Conservation (phyloP, 148 eudicot species). For the Dysphania ambrosioides region DNA sequence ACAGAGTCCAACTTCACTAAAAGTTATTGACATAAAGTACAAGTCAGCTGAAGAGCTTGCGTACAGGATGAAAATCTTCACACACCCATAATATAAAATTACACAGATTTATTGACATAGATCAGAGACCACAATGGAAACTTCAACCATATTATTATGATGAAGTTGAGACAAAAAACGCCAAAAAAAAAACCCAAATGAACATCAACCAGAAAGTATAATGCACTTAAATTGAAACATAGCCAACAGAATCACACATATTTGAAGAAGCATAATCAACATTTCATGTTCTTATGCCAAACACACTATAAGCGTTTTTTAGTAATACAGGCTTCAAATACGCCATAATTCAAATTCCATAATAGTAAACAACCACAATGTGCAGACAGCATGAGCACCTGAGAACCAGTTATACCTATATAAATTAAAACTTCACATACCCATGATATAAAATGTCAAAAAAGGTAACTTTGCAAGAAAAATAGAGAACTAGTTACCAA, state of each 20-base stretch:
- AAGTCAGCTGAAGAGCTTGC: neutral
- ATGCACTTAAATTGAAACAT: no score
- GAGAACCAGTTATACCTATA: slow-evolving; percentile 5
- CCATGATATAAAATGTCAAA: neutral
- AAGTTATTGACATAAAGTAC: neutral
- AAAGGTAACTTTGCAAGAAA: neutral
- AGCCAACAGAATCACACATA: neutral
- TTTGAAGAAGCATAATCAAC: neutral
- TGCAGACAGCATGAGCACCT: neutral
- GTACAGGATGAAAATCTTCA: neutral
- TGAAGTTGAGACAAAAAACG: neutral
- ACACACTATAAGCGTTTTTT: no score
- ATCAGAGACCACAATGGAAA: neutral
- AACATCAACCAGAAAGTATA: no score
- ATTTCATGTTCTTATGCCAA: neutral
- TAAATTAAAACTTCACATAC: neutral
- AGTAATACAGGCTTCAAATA: no score
- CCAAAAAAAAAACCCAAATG: neutral
- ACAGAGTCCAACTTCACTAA: neutral
- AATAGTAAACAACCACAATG: neutral
- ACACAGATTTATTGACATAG: neutral
- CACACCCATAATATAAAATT: neutral
- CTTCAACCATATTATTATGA: neutral
- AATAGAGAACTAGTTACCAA: slow-evolving; percentile 32
- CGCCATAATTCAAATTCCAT: neutral